These are phyloP conservation scores for Pichia exigua DNA, from an alignment of 805 yeast genomes.

Conservation along the genomic window DNA sequence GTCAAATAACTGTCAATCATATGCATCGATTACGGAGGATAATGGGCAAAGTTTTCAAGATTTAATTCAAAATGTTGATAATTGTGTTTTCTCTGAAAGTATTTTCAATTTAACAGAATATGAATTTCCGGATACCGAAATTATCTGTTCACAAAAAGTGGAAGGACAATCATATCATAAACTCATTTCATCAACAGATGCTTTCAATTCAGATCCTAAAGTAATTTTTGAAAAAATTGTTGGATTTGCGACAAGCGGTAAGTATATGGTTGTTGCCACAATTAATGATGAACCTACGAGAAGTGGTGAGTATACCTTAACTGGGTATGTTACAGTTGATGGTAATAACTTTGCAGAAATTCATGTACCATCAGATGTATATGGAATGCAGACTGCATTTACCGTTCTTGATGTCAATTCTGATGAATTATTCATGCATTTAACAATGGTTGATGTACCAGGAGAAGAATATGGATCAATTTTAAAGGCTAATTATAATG, in stretches of 20 bases:
- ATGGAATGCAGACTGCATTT: constrained; percentile 59
- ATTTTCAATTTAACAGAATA: constrained; percentile 32
- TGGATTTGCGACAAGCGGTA: constrained; percentile 68
- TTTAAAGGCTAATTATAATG: constrained; percentile 84
- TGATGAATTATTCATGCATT: constrained; percentile 72
- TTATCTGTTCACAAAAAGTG: constrained; percentile 52
- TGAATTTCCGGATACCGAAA: constrained; percentile 37
- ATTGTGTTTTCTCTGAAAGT: constrained; percentile 63
- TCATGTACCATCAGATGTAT: constrained; percentile 61
- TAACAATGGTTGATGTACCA: constrained; percentile 49
- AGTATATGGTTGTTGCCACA: constrained; percentile 66
- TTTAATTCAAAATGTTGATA: constrained; percentile 43
- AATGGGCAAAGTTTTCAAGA: constrained; percentile 56
- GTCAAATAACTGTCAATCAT: constrained; percentile 40
- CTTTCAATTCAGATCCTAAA: constrained; percentile 34
- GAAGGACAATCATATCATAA: constrained; percentile 21
- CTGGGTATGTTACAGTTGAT: constrained; percentile 70
- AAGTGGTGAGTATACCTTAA: constrained; percentile 42
- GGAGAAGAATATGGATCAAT: constrained; percentile 67
- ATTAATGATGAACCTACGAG: constrained; percentile 35
- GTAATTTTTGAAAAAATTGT: constrained; percentile 49
- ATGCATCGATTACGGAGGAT: constrained; percentile 57
- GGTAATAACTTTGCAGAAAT: constrained; percentile 74
- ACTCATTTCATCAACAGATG: constrained; percentile 44
- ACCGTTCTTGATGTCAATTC: constrained; percentile 71